A percentile compares a stretch with the other conserved stretches of the same genome.
Conservation (phyloP, 805 yeast genomes). For the Barnettozyma botsteinii region DNA sequence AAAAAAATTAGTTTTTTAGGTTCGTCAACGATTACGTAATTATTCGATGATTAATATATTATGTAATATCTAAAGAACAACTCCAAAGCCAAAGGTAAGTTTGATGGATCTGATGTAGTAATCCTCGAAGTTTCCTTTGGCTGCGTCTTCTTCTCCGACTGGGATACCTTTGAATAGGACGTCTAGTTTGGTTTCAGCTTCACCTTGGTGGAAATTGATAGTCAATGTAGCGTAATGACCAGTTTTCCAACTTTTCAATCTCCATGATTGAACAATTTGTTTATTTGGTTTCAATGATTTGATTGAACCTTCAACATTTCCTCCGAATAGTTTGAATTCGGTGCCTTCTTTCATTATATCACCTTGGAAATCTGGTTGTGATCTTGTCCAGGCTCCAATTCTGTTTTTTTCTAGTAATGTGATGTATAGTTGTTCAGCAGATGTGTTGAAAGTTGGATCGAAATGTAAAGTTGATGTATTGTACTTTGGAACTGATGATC, state of each 20-base stretch:
- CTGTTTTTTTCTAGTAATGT: slow-evolving; percentile 74
- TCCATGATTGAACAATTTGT: slow-evolving; percentile 72
- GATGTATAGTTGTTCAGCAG: slow-evolving; percentile 77
- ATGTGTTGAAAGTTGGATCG: slow-evolving; percentile 76
- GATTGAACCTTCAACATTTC: slow-evolving; percentile 73
- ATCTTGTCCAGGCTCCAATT: slow-evolving; percentile 88
- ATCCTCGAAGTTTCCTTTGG: slow-evolving; percentile 77
- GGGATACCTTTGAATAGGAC: slow-evolving; percentile 87
- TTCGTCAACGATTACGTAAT: background rate
- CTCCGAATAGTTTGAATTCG: slow-evolving; percentile 73
- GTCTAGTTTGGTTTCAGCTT: slow-evolving; percentile 76
- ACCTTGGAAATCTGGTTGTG: slow-evolving; percentile 53
- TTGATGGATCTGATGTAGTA: slow-evolving; percentile 88
- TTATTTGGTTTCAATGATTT: slow-evolving; percentile 52
- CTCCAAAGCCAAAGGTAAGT: slow-evolving; percentile 90
- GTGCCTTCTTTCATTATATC: slow-evolving; percentile 44
- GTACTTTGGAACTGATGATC: slow-evolving; percentile 46
- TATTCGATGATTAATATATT: no score
- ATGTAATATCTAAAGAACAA: slow-evolving; percentile 76
- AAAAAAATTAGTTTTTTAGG: background rate
- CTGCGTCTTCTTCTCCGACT: slow-evolving; percentile 89
- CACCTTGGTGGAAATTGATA: slow-evolving; percentile 66
- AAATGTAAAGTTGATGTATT: slow-evolving; percentile 77
- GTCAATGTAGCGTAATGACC: slow-evolving; percentile 71
- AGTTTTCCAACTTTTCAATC: slow-evolving; percentile 82